Evolutionary conservation across 2,329 filamentous ascomycete species (phyloP), one percentile per base, ranked within the genome.

Genomic region (Fusarium zealandicum): DNA sequence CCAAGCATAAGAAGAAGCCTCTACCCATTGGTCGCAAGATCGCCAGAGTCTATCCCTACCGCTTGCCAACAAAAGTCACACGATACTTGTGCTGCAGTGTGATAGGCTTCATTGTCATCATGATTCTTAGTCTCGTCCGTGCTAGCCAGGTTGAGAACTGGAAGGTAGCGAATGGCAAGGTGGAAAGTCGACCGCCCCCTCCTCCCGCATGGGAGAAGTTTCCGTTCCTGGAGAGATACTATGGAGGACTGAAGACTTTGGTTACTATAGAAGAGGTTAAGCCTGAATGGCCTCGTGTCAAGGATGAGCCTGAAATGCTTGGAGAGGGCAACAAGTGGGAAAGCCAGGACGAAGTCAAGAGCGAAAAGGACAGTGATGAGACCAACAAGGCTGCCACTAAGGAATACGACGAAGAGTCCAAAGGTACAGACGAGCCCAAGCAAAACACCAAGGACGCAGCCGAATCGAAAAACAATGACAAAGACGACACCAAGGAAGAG

Each of bases 191-290:
- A 11, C 80, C 85, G 0, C 74, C 83, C 0, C 83, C 86, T 16
- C 90, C 90, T 11, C 85, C 87, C 0, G 74, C 83, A 5, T 98
- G 93, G 92, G 90, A 96, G 71, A 84, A 82, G 9, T 98, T 96
- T 70, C 85, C 87, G 0, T 96, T 96, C 68, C 74, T 99, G 57
- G 88, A 88, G 55, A 83, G 93, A 59, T 99, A 97, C 71, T 95
- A 97, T 71, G 93, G 92, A 12, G 95, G 95, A 1, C 82, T 99
- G 54, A 82, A 88, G 60, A 89, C 83, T 0, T 70, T 99, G 57
- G 84, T 90, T 0, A 75, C 85, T 0, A 76, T 86, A 20, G 72
- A 80, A 12, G 78, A 90, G 40, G 93, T 93, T 62, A 78, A 81
- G 9, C 88, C 93, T 0, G 90, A 98, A 69, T 98, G 96, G 69